Percentiles rank a stretch among this genome's conserved stretches.
Evolutionary conservation across 73 alveolate species (phyloP).

Genomic region (Tetrahymena borealis): DNA sequence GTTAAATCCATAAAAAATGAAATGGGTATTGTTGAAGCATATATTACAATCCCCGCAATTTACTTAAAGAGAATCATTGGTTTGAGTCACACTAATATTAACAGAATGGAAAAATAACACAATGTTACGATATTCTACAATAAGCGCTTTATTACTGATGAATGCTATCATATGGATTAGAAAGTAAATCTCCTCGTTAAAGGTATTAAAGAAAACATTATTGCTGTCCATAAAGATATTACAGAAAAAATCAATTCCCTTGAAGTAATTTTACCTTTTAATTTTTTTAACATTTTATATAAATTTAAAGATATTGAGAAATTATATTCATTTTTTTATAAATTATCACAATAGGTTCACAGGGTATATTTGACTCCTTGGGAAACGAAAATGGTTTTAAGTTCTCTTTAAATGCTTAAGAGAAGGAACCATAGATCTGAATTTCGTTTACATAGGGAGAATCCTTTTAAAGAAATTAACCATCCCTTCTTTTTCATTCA

Average conservation of each 20-base stretch:
- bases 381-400: constrained; percentile 35
- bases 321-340: no score
- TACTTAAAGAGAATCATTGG: constrained; percentile 27
- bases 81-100: not conserved
- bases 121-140: constrained; percentile 29
- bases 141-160: constrained; percentile 32
- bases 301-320: no score
- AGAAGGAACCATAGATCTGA: constrained; percentile 23
- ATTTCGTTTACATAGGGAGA: constrained; percentile 30
- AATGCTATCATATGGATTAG: constrained; percentile 20
- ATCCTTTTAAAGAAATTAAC: constrained; percentile 26
- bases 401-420: constrained; percentile 4
- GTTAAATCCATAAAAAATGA: constrained; percentile 22
- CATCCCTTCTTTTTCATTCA: constrained; percentile 41
- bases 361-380: constrained; percentile 27
- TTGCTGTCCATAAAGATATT: not conserved
- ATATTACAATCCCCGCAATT: constrained; percentile 26
- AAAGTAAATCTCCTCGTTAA: constrained; percentile 9
- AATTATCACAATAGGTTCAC: no score
- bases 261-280: not conserved
- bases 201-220: constrained; percentile 28
- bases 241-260: not conserved
- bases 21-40: constrained; percentile 36
- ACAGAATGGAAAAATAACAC: constrained; percentile 12
- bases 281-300: not conserved